Evolutionary conservation across 306 rosid species (phyloP).

Genomic region (Acacia melanoxylon): DNA sequence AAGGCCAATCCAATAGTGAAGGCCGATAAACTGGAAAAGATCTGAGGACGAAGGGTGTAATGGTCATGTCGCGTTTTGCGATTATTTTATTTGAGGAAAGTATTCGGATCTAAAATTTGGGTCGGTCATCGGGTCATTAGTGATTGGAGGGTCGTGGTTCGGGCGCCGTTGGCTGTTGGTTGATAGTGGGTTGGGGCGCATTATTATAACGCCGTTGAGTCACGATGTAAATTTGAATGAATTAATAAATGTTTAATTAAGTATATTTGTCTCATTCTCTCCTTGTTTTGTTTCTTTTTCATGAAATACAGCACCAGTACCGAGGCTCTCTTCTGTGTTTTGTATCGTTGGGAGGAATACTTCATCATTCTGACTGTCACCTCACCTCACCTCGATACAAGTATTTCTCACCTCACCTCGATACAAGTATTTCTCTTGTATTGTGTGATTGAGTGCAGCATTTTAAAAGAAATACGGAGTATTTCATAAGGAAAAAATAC

Average conservation of each 20-base stretch:
- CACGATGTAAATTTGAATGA: conserved; percentile 24
- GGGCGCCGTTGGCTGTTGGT: not conserved
- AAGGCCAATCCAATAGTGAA: conserved; percentile 85
- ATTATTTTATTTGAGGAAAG: not conserved
- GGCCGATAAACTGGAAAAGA: conserved; percentile 69
- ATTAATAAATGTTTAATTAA: conserved; percentile 8
- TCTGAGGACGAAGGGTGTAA: conserved; percentile 43
- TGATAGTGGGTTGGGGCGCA: not conserved
- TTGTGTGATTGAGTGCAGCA: too few species aligned
- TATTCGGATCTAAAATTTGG: conserved; percentile 5
- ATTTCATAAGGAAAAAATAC: too few species aligned
- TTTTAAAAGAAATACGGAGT: too few species aligned
- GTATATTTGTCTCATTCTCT: not conserved
- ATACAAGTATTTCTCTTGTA: too few species aligned
- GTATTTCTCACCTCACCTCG: too few species aligned
- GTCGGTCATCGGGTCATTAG: conserved; percentile 13
- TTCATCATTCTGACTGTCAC: too few species aligned
- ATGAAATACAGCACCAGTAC: too few species aligned
- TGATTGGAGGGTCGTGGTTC: not conserved
- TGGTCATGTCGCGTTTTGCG: conserved; percentile 31
- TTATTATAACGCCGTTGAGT: conserved; percentile 14
- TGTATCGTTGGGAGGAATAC: too few species aligned
- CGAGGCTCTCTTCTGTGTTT: too few species aligned
- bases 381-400: too few species aligned
- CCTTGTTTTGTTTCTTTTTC: too few species aligned